phyloP scores from a whole-genome alignment of 768 basidiomycete genomes.

The Tylopilus subfusipes region DNA sequence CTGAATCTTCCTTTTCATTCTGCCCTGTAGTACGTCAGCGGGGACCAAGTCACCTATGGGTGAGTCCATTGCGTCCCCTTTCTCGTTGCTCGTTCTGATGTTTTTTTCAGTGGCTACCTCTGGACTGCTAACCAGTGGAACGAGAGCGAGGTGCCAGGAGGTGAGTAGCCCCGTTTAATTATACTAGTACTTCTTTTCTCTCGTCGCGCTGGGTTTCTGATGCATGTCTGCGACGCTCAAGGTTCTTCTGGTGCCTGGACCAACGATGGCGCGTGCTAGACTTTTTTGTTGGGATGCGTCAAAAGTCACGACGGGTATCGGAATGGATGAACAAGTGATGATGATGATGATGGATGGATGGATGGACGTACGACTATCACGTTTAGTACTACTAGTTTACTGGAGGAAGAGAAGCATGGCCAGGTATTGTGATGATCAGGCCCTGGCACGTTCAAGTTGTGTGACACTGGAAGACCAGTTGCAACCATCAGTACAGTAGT shows the following conservation, averaged over 20 bases:
- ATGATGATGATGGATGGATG: not conserved
- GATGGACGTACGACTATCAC: not conserved
- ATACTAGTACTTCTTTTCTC: not conserved
- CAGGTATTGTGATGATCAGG: too few relatives aligned
- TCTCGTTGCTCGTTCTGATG: not conserved
- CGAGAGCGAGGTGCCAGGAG: constrained; percentile 35
- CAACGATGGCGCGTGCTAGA: constrained; percentile 36
- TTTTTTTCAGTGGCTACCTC: constrained; percentile 37
- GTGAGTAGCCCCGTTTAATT: constrained; percentile 6
- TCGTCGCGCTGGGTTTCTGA: not conserved
- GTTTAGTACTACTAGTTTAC: too few relatives aligned
- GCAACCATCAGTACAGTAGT: too few relatives aligned
- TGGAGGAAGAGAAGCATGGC: too few relatives aligned
- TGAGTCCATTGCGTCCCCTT: not conserved
- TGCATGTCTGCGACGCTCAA: constrained; percentile 14
- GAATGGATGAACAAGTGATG: not conserved
- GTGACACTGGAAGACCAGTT: not conserved
- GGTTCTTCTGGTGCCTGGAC: constrained; percentile 54
- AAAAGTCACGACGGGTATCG: not conserved
- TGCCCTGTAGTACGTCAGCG: not conserved
- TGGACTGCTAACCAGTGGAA: constrained; percentile 52
- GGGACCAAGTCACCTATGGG: not conserved
- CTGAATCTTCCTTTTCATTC: not conserved
- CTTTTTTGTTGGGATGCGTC: not conserved
- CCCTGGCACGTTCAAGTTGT: too few relatives aligned